Conservation (phyloP, 345 rosid genomes). For the Cardamine occulta region DNA sequence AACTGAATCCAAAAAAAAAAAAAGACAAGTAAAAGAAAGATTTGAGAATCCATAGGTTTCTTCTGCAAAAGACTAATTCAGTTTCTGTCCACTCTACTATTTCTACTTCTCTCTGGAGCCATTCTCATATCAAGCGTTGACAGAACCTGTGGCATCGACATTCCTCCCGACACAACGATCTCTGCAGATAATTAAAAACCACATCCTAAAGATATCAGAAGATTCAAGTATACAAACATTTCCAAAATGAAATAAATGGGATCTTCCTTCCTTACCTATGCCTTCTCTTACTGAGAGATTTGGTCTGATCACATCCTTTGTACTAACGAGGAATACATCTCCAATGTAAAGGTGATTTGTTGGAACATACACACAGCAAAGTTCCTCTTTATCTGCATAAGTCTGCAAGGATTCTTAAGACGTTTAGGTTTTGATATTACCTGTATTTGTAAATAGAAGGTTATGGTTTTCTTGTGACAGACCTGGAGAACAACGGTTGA, state of each 20-base stretch:
- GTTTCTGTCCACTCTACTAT: constrained; percentile 58
- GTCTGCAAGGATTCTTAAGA: constrained; percentile 54
- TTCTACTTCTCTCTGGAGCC: constrained; percentile 58
- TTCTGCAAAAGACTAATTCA: constrained; percentile 47
- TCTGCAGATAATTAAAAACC: constrained; percentile 53
- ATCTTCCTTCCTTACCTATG: constrained; percentile 65
- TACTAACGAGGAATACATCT: constrained; percentile 79
- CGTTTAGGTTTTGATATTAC: neutral
- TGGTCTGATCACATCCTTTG: constrained; percentile 91
- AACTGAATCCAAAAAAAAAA: constrained; percentile 31
- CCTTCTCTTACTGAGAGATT: constrained; percentile 97
- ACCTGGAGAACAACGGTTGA: constrained; percentile 92
- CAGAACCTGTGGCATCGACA: constrained; percentile 96
- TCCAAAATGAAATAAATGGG: neutral
- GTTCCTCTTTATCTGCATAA: constrained; percentile 88
- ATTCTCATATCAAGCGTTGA: constrained; percentile 61
- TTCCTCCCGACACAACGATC: constrained; percentile 95
- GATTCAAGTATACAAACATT: neutral
- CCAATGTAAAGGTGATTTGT: constrained; percentile 98
- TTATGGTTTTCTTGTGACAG: constrained; percentile 1
- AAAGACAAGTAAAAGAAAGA: neutral
- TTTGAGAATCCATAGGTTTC: constrained; percentile 12
- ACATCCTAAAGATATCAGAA: constrained; percentile 19
- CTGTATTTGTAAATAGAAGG: neutral
- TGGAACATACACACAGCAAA: constrained; percentile 96